Evolutionary conservation across 2,329 filamentous ascomycete species (phyloP), one percentile per base, ranked within the genome.

Genomic region (Aspergillus tanneri): DNA sequence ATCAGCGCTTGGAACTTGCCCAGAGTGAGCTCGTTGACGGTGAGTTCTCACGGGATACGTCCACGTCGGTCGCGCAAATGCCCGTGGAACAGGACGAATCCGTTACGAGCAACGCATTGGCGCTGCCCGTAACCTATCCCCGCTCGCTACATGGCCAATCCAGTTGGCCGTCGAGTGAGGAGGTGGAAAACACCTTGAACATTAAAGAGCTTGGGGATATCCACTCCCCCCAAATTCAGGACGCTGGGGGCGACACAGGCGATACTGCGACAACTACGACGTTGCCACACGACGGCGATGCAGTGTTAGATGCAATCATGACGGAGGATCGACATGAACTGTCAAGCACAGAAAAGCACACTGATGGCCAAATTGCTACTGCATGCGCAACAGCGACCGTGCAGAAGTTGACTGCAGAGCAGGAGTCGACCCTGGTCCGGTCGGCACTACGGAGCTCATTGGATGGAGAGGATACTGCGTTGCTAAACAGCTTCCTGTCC

Each of bases 401-500:
- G 27, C 55, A 58, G 43, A 50, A 61, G n/a, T 35, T 65, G 22
- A 63, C 63, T 10, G 58, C 58, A n/a, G 58, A 61, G 47, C 62
- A 67, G 47, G 60, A 66, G 40, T 58, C 63, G 35, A 63, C 58
- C 16, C 47, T 69, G 22, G 65, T 70, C 4, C 63, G 68, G 47
- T 68, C 70, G 24, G 65, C 69, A 35, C 55, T 71, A 27, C 62
- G 62, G 38, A 67, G 68, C 53, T 66, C 65, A 21, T 54, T 72
- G 9, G 68, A 67, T 43, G 67, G 66, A 35, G 68, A 72, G 10
- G 69, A 73, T 56, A 64, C 66, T 7, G 67, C 61, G 30, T 47
- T 73, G n/a, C 58, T 73, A 38, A 69, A 65, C 43, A 62, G 68
- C 42, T 72, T 73, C 52, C 49, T 73, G 21, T 69, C 66, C n/a